phyloP scores from a whole-genome alignment of 2,329 filamentous ascomycete species.

The Cryphonectria parasitica region DNA sequence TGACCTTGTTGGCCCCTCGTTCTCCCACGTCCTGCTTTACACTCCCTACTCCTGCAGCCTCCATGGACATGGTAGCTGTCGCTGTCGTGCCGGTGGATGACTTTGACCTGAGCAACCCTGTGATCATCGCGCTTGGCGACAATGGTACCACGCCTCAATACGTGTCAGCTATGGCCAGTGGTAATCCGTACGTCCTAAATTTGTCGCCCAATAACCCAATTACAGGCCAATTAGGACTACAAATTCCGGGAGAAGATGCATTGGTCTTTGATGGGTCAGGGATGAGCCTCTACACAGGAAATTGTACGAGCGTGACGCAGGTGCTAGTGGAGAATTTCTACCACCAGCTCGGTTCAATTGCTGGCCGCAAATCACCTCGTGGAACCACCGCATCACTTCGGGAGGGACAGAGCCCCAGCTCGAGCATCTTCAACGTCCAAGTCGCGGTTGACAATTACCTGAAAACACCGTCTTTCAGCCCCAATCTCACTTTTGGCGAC shows the following conservation, averaged over 20 bases:
- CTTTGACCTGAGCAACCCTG: slow-evolving; percentile 27
- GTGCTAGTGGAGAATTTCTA: slow-evolving; percentile 32
- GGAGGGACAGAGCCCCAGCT: slow-evolving; percentile 21
- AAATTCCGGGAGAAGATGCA: slow-evolving; percentile 29
- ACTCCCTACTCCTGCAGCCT: slow-evolving; percentile 30
- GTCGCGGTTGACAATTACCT: slow-evolving; percentile 28
- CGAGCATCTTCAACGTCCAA: slow-evolving; percentile 32
- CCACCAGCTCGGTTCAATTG: slow-evolving; percentile 30
- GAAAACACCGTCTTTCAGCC: slow-evolving; percentile 24
- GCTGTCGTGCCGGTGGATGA: slow-evolving; percentile 24
- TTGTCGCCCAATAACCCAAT: slow-evolving; percentile 30
- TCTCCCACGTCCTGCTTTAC: slow-evolving; percentile 34
- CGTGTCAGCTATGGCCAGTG: slow-evolving; percentile 31
- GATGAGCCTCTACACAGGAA: slow-evolving; percentile 32
- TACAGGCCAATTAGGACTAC: slow-evolving; percentile 30
- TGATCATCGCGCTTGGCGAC: slow-evolving; percentile 33
- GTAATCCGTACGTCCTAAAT: slow-evolving; percentile 31
- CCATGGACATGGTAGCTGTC: slow-evolving; percentile 32
- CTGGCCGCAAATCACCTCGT: neutral
- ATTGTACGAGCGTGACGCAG: slow-evolving; percentile 30
- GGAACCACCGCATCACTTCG: neutral
- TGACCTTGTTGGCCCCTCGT: slow-evolving; percentile 32
- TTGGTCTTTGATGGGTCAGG: slow-evolving; percentile 33
- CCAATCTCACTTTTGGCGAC: slow-evolving; percentile 31
- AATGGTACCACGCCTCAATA: slow-evolving; percentile 34